Conservation (phyloP, 352 stramenopile species). For the Phytopythium litorale region DNA sequence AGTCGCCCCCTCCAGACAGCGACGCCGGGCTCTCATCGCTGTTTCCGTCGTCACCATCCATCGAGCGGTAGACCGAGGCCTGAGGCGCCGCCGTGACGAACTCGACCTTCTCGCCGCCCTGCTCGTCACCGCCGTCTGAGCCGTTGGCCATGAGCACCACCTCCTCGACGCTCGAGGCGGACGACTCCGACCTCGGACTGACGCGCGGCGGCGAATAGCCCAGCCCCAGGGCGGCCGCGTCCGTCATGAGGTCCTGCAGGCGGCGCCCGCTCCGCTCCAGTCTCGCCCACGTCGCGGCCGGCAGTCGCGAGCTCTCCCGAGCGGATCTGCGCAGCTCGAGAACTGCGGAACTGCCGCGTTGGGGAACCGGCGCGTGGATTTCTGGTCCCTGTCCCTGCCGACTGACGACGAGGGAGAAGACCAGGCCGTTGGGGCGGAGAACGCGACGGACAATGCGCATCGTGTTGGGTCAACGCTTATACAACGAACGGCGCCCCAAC, state of each 20-base stretch:
- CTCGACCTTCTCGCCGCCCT: not conserved
- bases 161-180: not conserved
- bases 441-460: not conserved
- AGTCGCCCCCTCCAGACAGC: too few relatives aligned
- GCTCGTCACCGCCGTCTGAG: not conserved
- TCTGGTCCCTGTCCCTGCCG: not conserved
- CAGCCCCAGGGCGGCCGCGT: not conserved
- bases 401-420: not conserved
- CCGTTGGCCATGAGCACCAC: not conserved
- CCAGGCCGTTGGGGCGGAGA: not conserved
- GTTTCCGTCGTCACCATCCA: not conserved
- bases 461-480: conserved; percentile 1
- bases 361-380: too few relatives aligned
- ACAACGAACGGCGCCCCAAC: conserved; percentile 2
- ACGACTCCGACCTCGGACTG: not conserved
- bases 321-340: not conserved
- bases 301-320: not conserved
- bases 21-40: not conserved
- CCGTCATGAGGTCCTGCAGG: conserved; percentile 1
- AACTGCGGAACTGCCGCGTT: not conserved
- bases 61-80: not conserved
- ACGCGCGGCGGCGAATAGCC: not conserved
- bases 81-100: not conserved
- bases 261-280: conserved; percentile 1
- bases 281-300: not conserved